These are phyloP conservation scores for Abortiporus biennis DNA, from an alignment of 1,284 basidiomycete genomes.

Conservation along the genomic window DNA sequence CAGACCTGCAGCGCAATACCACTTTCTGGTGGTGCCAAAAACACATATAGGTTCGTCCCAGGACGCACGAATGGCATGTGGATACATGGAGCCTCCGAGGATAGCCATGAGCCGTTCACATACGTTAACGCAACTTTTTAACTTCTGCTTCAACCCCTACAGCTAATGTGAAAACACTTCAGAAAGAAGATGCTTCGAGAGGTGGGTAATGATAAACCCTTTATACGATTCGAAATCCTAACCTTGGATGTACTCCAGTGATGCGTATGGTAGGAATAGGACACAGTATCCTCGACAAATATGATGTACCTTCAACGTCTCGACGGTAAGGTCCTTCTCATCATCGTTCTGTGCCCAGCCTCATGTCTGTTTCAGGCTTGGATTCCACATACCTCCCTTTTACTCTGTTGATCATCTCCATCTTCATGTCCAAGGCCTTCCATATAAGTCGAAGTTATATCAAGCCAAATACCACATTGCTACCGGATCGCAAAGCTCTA, in stretches of 20 bases:
- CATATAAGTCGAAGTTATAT: constrained; percentile 44
- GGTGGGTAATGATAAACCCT: no score
- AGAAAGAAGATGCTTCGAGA: no score
- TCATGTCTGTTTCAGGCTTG: constrained; percentile 41
- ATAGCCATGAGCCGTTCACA: no score
- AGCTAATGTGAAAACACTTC: no score
- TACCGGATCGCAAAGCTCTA: constrained; percentile 29
- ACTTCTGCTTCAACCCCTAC: no score
- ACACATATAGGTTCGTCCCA: constrained; percentile 46
- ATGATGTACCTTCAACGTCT: constrained; percentile 30
- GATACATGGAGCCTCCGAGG: no score
- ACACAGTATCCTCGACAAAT: constrained; percentile 40
- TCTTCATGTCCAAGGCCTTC: constrained; percentile 70
- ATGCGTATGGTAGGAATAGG: constrained; percentile 58
- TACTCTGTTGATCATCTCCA: constrained; percentile 78
- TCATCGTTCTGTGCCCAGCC: constrained; percentile 4
- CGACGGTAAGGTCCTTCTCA: constrained; percentile 34
- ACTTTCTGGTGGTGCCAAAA: constrained; percentile 63
- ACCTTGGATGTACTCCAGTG: no score
- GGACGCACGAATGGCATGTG: no score
- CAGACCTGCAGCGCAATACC: constrained; percentile 52
- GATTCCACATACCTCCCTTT: constrained; percentile 82
- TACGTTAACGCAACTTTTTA: no score
- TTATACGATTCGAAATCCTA: no score
- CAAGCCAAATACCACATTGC: constrained; percentile 56